These are phyloP conservation scores for Fusarium sororula DNA, from an alignment of 2,329 filamentous ascomycete genomes.

Conservation along the genomic window DNA sequence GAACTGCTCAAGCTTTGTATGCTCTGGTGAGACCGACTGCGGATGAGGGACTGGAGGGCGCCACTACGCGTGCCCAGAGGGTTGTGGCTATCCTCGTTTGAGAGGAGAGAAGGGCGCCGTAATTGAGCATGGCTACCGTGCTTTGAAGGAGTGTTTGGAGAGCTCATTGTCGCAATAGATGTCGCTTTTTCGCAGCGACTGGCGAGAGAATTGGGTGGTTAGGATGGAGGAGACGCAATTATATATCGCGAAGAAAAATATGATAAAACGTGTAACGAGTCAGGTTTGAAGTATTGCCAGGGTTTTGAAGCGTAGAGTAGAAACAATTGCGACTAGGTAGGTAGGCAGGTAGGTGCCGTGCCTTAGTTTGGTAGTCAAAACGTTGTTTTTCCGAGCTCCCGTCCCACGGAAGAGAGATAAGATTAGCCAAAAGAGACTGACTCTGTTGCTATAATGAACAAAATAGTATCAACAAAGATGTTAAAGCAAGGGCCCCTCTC, in stretches of 20 bases:
- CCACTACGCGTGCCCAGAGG: slow-evolving; percentile 50
- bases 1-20: slow-evolving; percentile 44
- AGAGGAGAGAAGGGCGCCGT: slow-evolving; percentile 47
- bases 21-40: slow-evolving; percentile 50
- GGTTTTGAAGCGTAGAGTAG: slow-evolving; percentile 22
- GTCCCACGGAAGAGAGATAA: slow-evolving; percentile 9
- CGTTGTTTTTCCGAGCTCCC: slow-evolving; percentile 29
- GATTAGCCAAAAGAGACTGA: not conserved
- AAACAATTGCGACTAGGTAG: slow-evolving; percentile 23
- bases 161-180: slow-evolving; percentile 41
- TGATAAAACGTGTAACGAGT: slow-evolving; percentile 13
- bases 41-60: slow-evolving; percentile 50
- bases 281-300: slow-evolving; percentile 10
- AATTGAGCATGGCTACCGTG: slow-evolving; percentile 31
- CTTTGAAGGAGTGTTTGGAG: slow-evolving; percentile 42
- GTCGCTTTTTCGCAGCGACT: slow-evolving; percentile 18
- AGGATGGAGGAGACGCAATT: not conserved
- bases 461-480: not conserved
- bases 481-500: not conserved
- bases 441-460: not conserved
- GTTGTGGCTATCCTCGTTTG: slow-evolving; percentile 47
- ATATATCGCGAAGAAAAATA: slow-evolving; percentile 6
- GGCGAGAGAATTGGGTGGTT: not conserved
- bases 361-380: not conserved
- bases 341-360: not conserved